Base-by-base conservation (phyloP, 495 filamentous ascomycete species). In the Aspergillus sclerotioniger region DNA sequence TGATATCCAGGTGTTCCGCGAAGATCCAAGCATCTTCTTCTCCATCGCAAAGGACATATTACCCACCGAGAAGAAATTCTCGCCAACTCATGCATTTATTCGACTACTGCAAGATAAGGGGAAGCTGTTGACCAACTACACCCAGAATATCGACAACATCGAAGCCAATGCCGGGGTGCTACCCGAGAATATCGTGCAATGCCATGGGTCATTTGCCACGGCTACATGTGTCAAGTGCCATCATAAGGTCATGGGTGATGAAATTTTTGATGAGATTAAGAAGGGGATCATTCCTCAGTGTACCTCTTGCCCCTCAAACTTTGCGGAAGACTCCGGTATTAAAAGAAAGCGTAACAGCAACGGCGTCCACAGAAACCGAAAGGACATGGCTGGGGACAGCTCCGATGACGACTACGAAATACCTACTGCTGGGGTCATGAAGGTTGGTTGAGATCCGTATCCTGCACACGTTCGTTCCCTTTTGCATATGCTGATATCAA, bases 141-240 rank as follows among this genome's bases (percentile, higher is more conserved):
- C 93, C 2, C 94, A 98, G 70, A 98, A 98, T 69, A 98, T 98
- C 63, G 94, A 98, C 76, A 97, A 98, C 64, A 87, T 98, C 48
- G 94, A 98, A 68, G 84, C 83, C 32, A 86, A 89, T 55, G 94
- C 93, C 1, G 94, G 94, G 13, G 92, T 98, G 48, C 66, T 71
- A 6, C 79, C 85, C 0, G 88, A 92, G 35, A 96, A 96, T 57
- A 84, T 98, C 10, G 87, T 98, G 19, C 94, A 98, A 70, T 98
- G 94, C 67, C 94, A 98, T 62, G 94, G 94, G 51, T 94, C 90
- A 12, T 98, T 96, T 68, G 94, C 93, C 9, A 93, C 87, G 8
- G 94, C 94, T 8, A 88, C 88, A 0, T 98, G 94, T 69, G 83
- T 92, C 31, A 90, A 93, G 60, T 98, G 94, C 70, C 72, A 80